These are phyloP conservation scores for Leishmania guyanensis DNA, from an alignment of 208 protist species.

Conservation along the genomic window DNA sequence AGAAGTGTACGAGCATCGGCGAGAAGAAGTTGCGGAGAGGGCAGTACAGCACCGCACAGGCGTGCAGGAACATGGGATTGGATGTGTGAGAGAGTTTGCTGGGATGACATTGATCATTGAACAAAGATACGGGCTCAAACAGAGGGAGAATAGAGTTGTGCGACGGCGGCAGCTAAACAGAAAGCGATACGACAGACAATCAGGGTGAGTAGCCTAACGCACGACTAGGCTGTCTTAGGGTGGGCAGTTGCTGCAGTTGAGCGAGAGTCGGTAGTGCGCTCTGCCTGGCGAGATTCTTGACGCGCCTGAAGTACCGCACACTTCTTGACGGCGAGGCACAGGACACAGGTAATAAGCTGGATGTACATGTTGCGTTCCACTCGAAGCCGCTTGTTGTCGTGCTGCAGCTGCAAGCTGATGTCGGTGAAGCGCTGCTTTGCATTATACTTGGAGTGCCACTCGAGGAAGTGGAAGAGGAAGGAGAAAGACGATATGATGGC, in stretches of 20 bases:
- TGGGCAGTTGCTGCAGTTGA: background rate
- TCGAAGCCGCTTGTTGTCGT: constrained; percentile 61
- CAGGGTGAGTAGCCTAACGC: no score
- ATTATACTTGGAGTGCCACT: constrained; percentile 53
- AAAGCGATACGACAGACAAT: no score
- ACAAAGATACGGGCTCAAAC: no score
- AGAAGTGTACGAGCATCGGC: background rate
- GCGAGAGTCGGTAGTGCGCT: background rate
- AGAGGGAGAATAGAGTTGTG: background rate
- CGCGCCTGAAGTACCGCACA: constrained; percentile 8
- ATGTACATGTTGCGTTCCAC: constrained; percentile 79
- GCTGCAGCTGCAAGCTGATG: constrained; percentile 60
- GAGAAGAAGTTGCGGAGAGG: no score
- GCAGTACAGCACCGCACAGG: background rate
- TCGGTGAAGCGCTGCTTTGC: constrained; percentile 47
- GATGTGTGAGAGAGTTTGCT: background rate
- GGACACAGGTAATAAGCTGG: constrained; percentile 49
- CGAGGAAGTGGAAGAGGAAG: constrained; percentile 52
- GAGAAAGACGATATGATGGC: constrained; percentile 43
- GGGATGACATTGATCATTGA: background rate
- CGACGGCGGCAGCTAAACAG: background rate
- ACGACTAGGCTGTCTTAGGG: background rate
- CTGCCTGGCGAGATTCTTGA: constrained; percentile 3
- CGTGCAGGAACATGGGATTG: background rate
- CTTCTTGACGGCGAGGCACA: constrained; percentile 61